Evolutionary conservation across 371 early-diverging fungal genomes (phyloP).

Genomic region (Mortierella sp.): DNA sequence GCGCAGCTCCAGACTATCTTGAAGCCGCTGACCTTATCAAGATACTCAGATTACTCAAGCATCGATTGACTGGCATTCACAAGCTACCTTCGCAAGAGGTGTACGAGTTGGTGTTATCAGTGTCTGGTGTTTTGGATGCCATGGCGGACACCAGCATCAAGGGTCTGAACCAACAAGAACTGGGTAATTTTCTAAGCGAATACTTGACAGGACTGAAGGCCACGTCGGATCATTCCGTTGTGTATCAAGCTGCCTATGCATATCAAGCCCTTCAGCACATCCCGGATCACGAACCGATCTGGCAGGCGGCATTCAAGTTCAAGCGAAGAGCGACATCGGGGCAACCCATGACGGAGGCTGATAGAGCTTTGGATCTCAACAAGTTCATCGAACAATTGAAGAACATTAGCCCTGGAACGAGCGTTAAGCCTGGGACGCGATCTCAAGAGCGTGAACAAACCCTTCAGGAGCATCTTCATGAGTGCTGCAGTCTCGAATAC

Average conservation of each 20-base stretch:
- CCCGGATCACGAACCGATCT: slow-evolving; percentile 1
- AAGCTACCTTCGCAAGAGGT: not conserved
- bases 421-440: not conserved
- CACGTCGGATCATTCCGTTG: not conserved
- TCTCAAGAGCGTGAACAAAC: no score
- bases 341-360: no score
- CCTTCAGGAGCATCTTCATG: not conserved
- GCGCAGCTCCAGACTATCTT: not conserved
- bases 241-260: slow-evolving; percentile 9
- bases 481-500: not conserved
- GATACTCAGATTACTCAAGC: not conserved
- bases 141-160: not conserved
- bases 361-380: not conserved
- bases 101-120: not conserved
- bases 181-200: not conserved
- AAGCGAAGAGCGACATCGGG: no score
- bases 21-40: slow-evolving; percentile 5
- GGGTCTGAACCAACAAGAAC: not conserved
- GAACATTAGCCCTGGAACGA: no score
- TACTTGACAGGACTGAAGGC: not conserved
- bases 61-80: not conserved
- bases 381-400: no score
- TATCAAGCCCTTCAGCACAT: slow-evolving; percentile 8
- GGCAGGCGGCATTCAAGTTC: not conserved
- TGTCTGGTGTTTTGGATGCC: not conserved